Evolutionary conservation across 129 eudicot genomes (phyloP), one percentile per base, ranked within the genome.

Genomic region (Tagetes erecta): DNA sequence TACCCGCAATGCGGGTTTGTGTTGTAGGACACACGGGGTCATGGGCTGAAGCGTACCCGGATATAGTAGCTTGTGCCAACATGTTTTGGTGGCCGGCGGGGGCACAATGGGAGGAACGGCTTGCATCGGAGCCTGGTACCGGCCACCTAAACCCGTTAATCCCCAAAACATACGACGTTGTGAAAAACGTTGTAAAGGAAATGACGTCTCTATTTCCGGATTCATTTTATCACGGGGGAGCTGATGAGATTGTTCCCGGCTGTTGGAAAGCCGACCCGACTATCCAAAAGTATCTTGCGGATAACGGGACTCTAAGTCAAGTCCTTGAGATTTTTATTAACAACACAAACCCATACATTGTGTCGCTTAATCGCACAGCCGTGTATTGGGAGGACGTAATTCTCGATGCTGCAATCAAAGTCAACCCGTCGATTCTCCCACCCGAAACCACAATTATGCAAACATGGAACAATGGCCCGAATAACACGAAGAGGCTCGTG

Each of bases 301-400:
- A 74, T 10, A 84, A 86, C 12, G 88, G 92, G n/a, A 83, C 98
- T 12, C 89, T 90, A 4, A 81, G 92, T 46, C 87, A 93, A 2
- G 67, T 93, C 76, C 96, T 93, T 2, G 96, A 87, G 63, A 84
- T 51, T n/a, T 93, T 93, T 65, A 64, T 93, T 20, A 87, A 80
- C 81, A 47, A 81, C 0, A 90, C 97, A 40, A 20, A 83, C 72
- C 97, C 97, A 8, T 80, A 81, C 83, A 90, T 90, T 12, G 4
- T 78, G n/a, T 84, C 92, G 33, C 85, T 74, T 5, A 94, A 94
- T 47, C 88, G 84, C 5, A 90, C 98, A 0, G 83, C 78, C 7
- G 85, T 94, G 40, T 94, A 90, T 30, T 94, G 97, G 97, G 98
- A 94, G 64, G 98, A 94, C 4, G 89, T 94, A 50, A 60, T 94